Conservation (phyloP, 768 basidiomycete genomes). For the Tricholoma sp. region DNA sequence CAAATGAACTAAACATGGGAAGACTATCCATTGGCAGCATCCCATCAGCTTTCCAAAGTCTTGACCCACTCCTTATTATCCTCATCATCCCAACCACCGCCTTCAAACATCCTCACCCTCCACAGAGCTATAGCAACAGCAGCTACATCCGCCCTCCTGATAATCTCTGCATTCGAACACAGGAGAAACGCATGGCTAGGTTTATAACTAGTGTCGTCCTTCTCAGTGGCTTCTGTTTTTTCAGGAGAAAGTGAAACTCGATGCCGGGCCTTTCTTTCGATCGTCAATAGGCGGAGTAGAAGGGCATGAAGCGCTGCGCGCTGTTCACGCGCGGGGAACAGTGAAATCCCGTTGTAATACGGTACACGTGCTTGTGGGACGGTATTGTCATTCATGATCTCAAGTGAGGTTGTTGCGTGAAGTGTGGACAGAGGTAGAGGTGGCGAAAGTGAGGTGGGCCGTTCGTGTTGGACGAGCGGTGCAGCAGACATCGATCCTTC, state of each 20-base stretch:
- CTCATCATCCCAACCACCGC: conserved; percentile 44
- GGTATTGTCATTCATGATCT: conserved; percentile 1
- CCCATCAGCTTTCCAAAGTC: neutral
- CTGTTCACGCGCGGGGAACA: conserved; percentile 61
- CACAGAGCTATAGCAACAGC: conserved; percentile 70
- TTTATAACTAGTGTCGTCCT: conserved; percentile 6
- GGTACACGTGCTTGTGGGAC: conserved; percentile 37
- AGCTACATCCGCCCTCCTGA: conserved; percentile 53
- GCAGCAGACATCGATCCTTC: conserved; percentile 31
- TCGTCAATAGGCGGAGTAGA: conserved; percentile 40
- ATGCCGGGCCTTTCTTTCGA: conserved; percentile 35
- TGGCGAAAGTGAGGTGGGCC: conserved; percentile 5
- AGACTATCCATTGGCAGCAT: neutral
- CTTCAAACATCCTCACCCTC: conserved; percentile 77
- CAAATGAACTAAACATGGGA: neutral
- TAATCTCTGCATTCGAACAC: conserved; percentile 43
- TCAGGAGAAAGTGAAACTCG: neutral
- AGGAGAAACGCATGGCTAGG: conserved; percentile 70
- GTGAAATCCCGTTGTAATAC: conserved; percentile 57
- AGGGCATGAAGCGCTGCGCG: conserved; percentile 52
- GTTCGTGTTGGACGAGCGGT: conserved; percentile 19
- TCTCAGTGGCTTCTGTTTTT: neutral
- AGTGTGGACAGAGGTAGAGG: conserved; percentile 4
- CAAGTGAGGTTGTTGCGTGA: conserved; percentile 2
- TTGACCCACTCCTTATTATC: conserved; percentile 11